Percentiles rank a stretch among this genome's conserved stretches.
Conservation (phyloP, 1,284 basidiomycete species). For the Moesziomyces antarcticus region DNA sequence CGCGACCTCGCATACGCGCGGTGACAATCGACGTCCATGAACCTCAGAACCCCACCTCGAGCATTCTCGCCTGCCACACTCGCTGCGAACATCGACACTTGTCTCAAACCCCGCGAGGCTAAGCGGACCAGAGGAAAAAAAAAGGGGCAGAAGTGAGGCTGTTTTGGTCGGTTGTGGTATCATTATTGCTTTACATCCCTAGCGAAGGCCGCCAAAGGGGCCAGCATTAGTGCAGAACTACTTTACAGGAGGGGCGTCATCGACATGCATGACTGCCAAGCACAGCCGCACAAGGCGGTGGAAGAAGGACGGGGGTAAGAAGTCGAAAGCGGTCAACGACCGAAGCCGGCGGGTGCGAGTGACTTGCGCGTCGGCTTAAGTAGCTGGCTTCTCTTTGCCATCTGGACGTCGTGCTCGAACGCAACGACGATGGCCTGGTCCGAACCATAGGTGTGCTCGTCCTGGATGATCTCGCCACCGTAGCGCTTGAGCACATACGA, state of each 20-base stretch:
- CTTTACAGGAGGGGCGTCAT: slow-evolving; percentile 7
- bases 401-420: slow-evolving; percentile 90
- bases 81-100: not conserved
- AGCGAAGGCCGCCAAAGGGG: not conserved
- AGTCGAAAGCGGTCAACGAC: slow-evolving; percentile 19
- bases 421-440: slow-evolving; percentile 95
- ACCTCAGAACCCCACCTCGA: too few species aligned
- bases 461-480: slow-evolving; percentile 54
- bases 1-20: too few species aligned
- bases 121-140: too few species aligned
- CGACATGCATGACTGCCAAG: not conserved
- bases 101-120: too few species aligned
- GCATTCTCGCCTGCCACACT: not conserved
- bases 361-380: slow-evolving; percentile 86
- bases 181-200: not conserved
- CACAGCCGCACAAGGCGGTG: not conserved
- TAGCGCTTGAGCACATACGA: slow-evolving; percentile 93
- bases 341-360: slow-evolving; percentile 40
- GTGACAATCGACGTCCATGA: too few species aligned
- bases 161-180: slow-evolving; percentile 2
- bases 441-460: slow-evolving; percentile 73
- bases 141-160: not conserved
- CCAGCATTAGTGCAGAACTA: slow-evolving; percentile 10
- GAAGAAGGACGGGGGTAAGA: not conserved
- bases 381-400: slow-evolving; percentile 91